phyloP scores from a whole-genome alignment of 2,329 filamentous ascomycete species.

The Fonsecaea multimorphosa region DNA sequence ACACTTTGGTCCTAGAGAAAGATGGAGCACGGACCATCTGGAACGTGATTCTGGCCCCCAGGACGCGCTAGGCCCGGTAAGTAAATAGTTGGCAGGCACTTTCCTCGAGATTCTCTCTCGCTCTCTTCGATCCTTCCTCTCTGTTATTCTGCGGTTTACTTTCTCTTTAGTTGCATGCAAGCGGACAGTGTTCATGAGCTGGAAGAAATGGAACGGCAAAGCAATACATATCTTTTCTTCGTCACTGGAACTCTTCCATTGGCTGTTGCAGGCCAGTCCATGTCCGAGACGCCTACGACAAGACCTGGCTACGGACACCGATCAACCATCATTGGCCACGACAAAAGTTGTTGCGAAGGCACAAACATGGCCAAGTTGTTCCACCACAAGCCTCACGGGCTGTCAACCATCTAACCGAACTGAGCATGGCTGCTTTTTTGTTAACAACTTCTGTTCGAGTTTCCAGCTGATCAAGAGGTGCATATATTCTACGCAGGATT shows the following conservation, averaged over 20 bases:
- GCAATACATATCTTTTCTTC: background rate
- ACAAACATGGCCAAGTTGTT: background rate
- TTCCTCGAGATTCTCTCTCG: no score
- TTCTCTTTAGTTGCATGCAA: background rate
- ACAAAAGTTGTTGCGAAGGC: slow-evolving; percentile 11
- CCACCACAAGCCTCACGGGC: background rate
- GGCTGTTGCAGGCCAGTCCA: background rate
- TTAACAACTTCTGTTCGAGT: background rate
- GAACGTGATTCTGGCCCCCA: no score
- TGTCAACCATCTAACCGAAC: background rate
- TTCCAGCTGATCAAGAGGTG: background rate
- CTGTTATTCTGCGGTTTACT: background rate
- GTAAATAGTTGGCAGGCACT: no score
- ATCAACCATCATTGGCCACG: background rate
- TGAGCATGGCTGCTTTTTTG: background rate
- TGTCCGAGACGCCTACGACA: background rate
- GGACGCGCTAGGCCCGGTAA: background rate
- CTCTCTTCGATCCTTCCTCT: background rate
- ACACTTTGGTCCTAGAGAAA: background rate
- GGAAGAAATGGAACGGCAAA: background rate
- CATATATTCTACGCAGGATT: background rate
- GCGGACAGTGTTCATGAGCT: background rate
- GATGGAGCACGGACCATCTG: background rate
- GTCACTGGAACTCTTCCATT: background rate
- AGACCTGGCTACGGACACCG: background rate